Base-by-base conservation (phyloP, 768 basidiomycete species). In the Symmetrospora coprosmae region DNA sequence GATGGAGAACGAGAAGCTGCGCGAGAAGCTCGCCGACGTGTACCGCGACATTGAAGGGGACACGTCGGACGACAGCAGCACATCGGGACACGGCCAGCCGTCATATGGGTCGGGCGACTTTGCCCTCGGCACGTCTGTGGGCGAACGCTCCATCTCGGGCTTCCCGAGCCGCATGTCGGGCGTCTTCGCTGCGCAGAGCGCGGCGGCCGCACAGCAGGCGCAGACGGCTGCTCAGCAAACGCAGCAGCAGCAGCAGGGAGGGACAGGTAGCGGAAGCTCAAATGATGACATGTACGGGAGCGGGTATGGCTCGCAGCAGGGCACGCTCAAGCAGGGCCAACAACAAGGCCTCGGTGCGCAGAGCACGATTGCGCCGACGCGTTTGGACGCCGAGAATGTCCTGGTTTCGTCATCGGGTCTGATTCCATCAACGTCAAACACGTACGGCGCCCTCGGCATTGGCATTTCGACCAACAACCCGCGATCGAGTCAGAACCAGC, bases 161-260 rank as follows among this genome's bases (percentile, higher is more conserved):
- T 73, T 90, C 87, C 55, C 55, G 7, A 41, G 90, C 90, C 1
- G 91, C 92, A 74, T 96, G 90, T 90, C 80, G 89, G 68, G 92
- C 90, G 80, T 89, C 90, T 14, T 89, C 91, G 0, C 77, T 80
- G 60, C 89, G 90, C 34, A 87, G 35, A 37, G 13, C 90, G 1
- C 94, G 94, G 74, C 94, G 88, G 19, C 74, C 92, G 17, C 28
- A 28, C 28, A 37, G 41, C 45, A 50, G 21, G 35, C 9, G n/a
- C 30, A 35, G 37, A n/a, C 13, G 1, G n/a, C 11, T 11, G 37
- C 21, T n/a, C 4, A 46, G 25, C 2, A 58, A 25, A 4, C 19
- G 55, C 55, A 58, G 48, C 48, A 50, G 25, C 49, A 50, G 49
- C 49, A 50, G 25, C 49, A 50, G 49, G 8, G 23, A 21, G 49